Evolutionary conservation across 345 rosid species (phyloP), one percentile per base, ranked within the genome.

Genomic region (Hypericum androsaemum): DNA sequence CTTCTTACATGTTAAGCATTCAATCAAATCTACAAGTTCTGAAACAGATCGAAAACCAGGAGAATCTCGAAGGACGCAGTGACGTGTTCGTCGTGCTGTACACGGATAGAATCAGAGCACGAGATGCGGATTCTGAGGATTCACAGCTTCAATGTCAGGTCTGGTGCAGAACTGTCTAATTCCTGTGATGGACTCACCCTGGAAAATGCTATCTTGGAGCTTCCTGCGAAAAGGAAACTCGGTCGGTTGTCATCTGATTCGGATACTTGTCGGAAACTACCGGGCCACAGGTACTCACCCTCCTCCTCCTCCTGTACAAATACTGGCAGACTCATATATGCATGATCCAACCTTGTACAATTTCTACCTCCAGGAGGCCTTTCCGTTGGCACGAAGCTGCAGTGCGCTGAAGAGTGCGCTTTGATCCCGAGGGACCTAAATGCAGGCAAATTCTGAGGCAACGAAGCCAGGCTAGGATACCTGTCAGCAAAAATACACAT

Each of bases 281-380:
- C 94, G 0, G 88, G 94, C 88, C 94, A 84, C 6, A 81, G 54
- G 56, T 79, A 50, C 70, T 79, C 88, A 6, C 75, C 69, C 56
- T 75, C 80, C 9, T 81, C 80, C 9, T 81, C 82, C 0, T 79
- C 88, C 46, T 84, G 86, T 43, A 75, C 5, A 40, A 56, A 77
- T 15, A 75, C 58, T 2, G 88, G 86, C 15, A 68, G 44, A 56
- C 84, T 69, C 3, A 70, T 58, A 64, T 66, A 71, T 1, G 77
- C 77, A 0, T 79, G 72, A 58, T 76, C 77, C 22, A 71, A 77
- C 62, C 75, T 77, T 2, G 81, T 71, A 48, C 56, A 62, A 72
- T 57, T 77, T 56, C 79, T 79, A 10, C 64, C 50, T 8, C 75
- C 85, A 37, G 47, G 61, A n/a, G 77, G 53, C 63, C 76, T 66